These are phyloP conservation scores for Sporothrix phasma DNA, from an alignment of 2,329 filamentous ascomycete genomes.

Conservation along the genomic window DNA sequence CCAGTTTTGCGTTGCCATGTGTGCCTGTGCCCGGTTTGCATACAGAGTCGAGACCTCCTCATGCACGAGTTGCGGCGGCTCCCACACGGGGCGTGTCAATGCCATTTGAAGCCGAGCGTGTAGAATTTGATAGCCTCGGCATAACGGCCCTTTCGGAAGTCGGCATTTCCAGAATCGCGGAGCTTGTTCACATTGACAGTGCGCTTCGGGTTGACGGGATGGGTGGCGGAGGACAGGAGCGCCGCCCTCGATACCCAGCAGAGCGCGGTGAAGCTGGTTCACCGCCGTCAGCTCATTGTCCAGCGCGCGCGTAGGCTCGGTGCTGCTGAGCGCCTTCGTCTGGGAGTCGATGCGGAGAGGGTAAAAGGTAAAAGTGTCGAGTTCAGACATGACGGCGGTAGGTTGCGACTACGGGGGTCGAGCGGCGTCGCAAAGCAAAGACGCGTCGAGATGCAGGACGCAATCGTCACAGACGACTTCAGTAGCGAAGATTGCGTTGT, in stretches of 20 bases:
- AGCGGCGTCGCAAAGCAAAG: background rate
- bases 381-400: slow-evolving; percentile 41
- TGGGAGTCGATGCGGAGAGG: slow-evolving; percentile 72
- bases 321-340: slow-evolving; percentile 60
- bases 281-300: slow-evolving; percentile 59
- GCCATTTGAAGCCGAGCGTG: slow-evolving; percentile 88
- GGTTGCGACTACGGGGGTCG: no score
- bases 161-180: slow-evolving; percentile 73
- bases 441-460: no score
- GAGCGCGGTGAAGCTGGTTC: slow-evolving; percentile 66
- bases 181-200: slow-evolving; percentile 81
- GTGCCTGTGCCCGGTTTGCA: slow-evolving; percentile 80
- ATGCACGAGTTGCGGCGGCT: slow-evolving; percentile 69
- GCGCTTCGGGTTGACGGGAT: slow-evolving; percentile 91
- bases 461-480: no score
- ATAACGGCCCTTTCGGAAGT: slow-evolving; percentile 69
- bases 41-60: slow-evolving; percentile 76
- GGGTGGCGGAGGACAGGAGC: slow-evolving; percentile 65
- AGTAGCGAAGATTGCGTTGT: no score
- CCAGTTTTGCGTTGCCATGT: slow-evolving; percentile 77
- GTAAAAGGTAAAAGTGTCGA: slow-evolving; percentile 70
- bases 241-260: slow-evolving; percentile 55
- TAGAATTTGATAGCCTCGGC: slow-evolving; percentile 72
- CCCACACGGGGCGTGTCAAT: slow-evolving; percentile 70
- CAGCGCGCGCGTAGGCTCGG: slow-evolving; percentile 40